phyloP scores from a whole-genome alignment of 768 basidiomycete genomes.

The Chiua virens region DNA sequence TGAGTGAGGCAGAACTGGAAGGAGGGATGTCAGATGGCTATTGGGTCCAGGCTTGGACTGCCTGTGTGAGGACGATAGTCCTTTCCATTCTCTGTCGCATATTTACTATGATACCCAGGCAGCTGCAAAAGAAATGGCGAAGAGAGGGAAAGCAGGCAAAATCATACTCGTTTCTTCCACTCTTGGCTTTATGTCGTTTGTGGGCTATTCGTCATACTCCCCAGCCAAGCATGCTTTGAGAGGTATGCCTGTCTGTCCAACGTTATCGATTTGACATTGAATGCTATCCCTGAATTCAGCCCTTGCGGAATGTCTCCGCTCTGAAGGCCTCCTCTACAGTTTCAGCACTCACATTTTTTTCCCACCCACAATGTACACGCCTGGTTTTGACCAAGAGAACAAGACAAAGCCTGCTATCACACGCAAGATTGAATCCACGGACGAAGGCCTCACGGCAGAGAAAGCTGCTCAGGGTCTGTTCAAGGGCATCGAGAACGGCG shows the following conservation, averaged over 20 bases:
- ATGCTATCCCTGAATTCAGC: constrained; percentile 39
- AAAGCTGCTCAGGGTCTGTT: constrained; percentile 59
- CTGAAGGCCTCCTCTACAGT: constrained; percentile 75
- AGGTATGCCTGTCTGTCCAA: constrained; percentile 44
- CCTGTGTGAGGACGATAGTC: constrained; percentile 31
- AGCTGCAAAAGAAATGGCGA: constrained; percentile 63
- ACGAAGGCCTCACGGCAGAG: constrained; percentile 63
- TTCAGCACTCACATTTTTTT: constrained; percentile 81
- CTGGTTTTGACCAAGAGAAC: constrained; percentile 77
- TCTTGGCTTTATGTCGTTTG: constrained; percentile 70
- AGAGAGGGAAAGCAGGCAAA: constrained; percentile 58
- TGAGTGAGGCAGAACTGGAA: constrained; percentile 56
- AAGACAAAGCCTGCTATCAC: constrained; percentile 74
- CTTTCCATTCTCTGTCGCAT: not conserved
- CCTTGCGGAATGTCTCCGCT: constrained; percentile 79
- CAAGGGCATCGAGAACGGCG: constrained; percentile 67
- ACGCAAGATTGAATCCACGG: constrained; percentile 72
- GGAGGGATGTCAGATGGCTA: constrained; percentile 35
- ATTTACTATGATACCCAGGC: constrained; percentile 42
- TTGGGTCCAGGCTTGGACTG: constrained; percentile 50
- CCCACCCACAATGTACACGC: constrained; percentile 77
- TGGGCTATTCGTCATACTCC: constrained; percentile 79
- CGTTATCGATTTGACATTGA: not conserved
- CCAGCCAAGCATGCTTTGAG: constrained; percentile 85
- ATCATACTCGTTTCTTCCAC: constrained; percentile 77